These are phyloP conservation scores for Rhododendron henanense DNA, from an alignment of 148 eudicot genomes.

Conservation along the genomic window DNA sequence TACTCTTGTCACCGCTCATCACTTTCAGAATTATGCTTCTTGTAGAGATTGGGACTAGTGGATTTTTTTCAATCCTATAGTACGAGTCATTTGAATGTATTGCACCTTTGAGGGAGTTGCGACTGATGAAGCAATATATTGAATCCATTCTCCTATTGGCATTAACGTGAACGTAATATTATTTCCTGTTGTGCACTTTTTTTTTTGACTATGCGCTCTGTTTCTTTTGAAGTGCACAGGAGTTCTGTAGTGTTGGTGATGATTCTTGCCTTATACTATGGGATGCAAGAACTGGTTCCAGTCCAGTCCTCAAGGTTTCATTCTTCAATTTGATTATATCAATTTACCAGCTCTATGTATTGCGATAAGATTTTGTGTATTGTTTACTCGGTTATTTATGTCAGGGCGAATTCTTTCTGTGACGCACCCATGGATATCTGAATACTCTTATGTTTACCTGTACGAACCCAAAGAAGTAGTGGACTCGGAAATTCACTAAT, in stretches of 20 bases:
- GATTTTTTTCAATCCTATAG: background rate
- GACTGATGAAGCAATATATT: background rate
- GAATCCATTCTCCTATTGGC: background rate
- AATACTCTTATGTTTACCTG: background rate
- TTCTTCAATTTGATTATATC: slow-evolving; percentile 1
- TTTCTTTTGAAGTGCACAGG: slow-evolving; percentile 59
- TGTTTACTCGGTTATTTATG: background rate
- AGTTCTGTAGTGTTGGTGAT: slow-evolving; percentile 93
- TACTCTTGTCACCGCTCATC: background rate
- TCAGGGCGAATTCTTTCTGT: background rate
- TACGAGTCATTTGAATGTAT: background rate
- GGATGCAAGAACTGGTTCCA: slow-evolving; percentile 77
- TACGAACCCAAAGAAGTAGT: background rate
- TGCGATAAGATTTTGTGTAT: background rate
- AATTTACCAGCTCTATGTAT: background rate
- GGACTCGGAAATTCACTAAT: background rate
- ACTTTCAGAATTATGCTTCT: background rate
- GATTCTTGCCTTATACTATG: slow-evolving; percentile 87
- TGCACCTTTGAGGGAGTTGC: background rate
- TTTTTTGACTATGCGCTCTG: slow-evolving; percentile 9
- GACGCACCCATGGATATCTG: background rate
- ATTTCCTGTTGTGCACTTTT: background rate
- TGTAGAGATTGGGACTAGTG: background rate
- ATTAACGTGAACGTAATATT: background rate
- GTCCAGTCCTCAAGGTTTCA: slow-evolving; percentile 64